Evolutionary conservation across 2,329 filamentous ascomycete species (phyloP).

Genomic region (Bipolaris sorokiniana): DNA sequence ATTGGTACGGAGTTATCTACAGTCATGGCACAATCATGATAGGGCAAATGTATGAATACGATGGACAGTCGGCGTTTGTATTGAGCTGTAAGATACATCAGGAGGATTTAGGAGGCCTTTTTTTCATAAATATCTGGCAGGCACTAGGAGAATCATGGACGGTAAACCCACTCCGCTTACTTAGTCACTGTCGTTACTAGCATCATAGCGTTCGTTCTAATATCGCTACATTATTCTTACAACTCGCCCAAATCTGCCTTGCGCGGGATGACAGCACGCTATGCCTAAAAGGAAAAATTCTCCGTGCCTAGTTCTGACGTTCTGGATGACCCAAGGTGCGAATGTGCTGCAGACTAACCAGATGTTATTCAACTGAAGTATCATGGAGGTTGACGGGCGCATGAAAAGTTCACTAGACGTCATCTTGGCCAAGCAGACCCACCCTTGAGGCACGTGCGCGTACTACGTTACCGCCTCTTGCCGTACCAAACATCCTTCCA

Average conservation of each 20-base stretch:
- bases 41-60: slow-evolving; percentile 21
- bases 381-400: slow-evolving; percentile 12
- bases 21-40: slow-evolving; percentile 9
- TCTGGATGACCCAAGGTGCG: background rate
- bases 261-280: slow-evolving; percentile 8
- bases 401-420: slow-evolving; percentile 22
- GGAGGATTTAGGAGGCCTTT: slow-evolving; percentile 12
- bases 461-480: slow-evolving; percentile 39
- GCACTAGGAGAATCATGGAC: slow-evolving; percentile 19
- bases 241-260: slow-evolving; percentile 24
- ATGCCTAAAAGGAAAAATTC: slow-evolving; percentile 1
- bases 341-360: slow-evolving; percentile 8
- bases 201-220: slow-evolving; percentile 8
- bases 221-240: slow-evolving; percentile 19
- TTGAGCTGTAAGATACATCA: slow-evolving; percentile 33
- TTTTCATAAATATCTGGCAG: slow-evolving; percentile 19
- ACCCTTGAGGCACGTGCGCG: slow-evolving; percentile 12
- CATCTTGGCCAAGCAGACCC: slow-evolving; percentile 22
- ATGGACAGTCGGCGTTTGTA: slow-evolving; percentile 5
- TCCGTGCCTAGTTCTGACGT: background rate
- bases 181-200: background rate
- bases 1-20: slow-evolving; percentile 38
- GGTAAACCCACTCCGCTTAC: background rate
- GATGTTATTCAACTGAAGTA: slow-evolving; percentile 5
- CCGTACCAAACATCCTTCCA: slow-evolving; percentile 14